These are phyloP conservation scores for Scedosporium apiospermum DNA, from an alignment of 2,329 filamentous ascomycete genomes.

Conservation along the genomic window DNA sequence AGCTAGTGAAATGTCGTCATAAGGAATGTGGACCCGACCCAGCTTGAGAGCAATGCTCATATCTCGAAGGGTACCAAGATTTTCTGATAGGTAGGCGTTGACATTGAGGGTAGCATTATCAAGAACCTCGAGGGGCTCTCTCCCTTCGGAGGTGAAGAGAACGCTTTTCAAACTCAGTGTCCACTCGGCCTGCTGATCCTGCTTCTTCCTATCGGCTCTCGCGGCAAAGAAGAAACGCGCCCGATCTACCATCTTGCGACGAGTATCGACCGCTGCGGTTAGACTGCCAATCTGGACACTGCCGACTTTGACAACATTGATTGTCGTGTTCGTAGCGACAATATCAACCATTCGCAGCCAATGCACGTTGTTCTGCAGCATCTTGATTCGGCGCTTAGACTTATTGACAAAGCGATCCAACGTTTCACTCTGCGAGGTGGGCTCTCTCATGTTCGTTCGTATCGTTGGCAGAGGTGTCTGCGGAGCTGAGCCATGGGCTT, in stretches of 20 bases:
- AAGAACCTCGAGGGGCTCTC: slow-evolving; percentile 76
- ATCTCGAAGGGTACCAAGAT: slow-evolving; percentile 79
- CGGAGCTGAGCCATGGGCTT: slow-evolving; percentile 5
- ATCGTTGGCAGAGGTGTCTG: slow-evolving; percentile 11
- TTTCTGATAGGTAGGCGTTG: slow-evolving; percentile 80
- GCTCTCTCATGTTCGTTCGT: slow-evolving; percentile 18
- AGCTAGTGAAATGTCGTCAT: slow-evolving; percentile 70
- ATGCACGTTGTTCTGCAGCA: slow-evolving; percentile 73
- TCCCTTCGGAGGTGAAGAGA: slow-evolving; percentile 76
- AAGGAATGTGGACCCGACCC: slow-evolving; percentile 80
- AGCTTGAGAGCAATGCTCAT: slow-evolving; percentile 85
- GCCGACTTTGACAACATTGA: slow-evolving; percentile 73
- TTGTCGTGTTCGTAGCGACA: slow-evolving; percentile 67
- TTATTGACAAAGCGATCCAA: slow-evolving; percentile 67
- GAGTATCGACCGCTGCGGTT: slow-evolving; percentile 80
- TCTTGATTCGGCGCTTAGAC: slow-evolving; percentile 78
- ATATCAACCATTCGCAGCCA: slow-evolving; percentile 88
- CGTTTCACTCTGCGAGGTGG: slow-evolving; percentile 51
- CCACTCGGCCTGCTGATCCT: slow-evolving; percentile 76
- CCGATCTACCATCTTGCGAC: slow-evolving; percentile 82
- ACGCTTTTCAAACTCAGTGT: slow-evolving; percentile 78
- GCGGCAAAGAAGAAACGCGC: slow-evolving; percentile 81
- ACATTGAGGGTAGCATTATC: slow-evolving; percentile 85
- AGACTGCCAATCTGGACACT: slow-evolving; percentile 77
- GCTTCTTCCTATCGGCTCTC: slow-evolving; percentile 51